Percentiles rank a stretch among this genome's conserved stretches.
These are phyloP conservation scores for Maudiozyma barnettii DNA, from an alignment of 805 yeast genomes.

Conservation along the genomic window DNA sequence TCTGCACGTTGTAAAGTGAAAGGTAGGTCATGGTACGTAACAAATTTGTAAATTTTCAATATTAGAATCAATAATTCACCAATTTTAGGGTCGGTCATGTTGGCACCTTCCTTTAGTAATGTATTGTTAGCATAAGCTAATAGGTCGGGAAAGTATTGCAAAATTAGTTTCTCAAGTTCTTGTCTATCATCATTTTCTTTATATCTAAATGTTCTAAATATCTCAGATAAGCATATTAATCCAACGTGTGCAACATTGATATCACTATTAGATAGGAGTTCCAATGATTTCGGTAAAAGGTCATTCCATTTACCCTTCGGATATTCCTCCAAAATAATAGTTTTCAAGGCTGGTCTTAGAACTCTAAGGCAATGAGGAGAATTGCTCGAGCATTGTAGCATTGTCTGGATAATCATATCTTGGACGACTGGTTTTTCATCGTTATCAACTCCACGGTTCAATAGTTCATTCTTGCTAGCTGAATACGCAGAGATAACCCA, in stretches of 20 bases:
- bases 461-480: slow-evolving; percentile 20
- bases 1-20: slow-evolving; percentile 47
- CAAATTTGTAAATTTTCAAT: slow-evolving; percentile 69
- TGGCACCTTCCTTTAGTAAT: slow-evolving; percentile 32
- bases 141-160: slow-evolving; percentile 54
- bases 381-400: slow-evolving; percentile 39
- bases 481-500: slow-evolving; percentile 40
- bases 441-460: slow-evolving; percentile 36
- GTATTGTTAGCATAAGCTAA: slow-evolving; percentile 54
- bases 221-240: slow-evolving; percentile 56
- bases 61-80: slow-evolving; percentile 72
- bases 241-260: slow-evolving; percentile 50
- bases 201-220: slow-evolving; percentile 67
- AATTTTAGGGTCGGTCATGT: slow-evolving; percentile 28
- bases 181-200: slow-evolving; percentile 45
- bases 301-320: slow-evolving; percentile 44
- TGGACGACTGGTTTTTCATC: slow-evolving; percentile 71
- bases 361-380: slow-evolving; percentile 33
- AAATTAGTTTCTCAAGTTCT: slow-evolving; percentile 45
- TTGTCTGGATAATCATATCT: slow-evolving; percentile 55
- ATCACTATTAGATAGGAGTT: slow-evolving; percentile 38
- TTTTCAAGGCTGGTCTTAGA: slow-evolving; percentile 42
- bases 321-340: slow-evolving; percentile 43
- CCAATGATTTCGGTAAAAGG: slow-evolving; percentile 37
- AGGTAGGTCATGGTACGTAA: slow-evolving; percentile 66